phyloP scores from a whole-genome alignment of 495 filamentous ascomycete species.

The Tuber melanosporum region DNA sequence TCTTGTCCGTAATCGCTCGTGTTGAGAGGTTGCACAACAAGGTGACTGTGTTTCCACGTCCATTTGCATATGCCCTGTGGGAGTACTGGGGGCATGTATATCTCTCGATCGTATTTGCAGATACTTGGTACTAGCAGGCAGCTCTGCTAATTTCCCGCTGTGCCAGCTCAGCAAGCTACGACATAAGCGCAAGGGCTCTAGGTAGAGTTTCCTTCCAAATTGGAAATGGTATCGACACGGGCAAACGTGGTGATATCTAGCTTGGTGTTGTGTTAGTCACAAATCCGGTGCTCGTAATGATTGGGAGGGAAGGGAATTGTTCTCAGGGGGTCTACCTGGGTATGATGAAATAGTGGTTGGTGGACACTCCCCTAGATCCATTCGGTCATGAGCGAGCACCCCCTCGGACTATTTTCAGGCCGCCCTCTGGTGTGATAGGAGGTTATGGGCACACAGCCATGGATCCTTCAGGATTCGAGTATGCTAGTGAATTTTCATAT shows the following conservation, averaged over 20 bases:
- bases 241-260: neutral
- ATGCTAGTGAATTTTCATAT: neutral
- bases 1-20: neutral
- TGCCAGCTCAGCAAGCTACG: neutral
- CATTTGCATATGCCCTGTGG: neutral
- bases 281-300: neutral
- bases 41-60: slow-evolving; percentile 3
- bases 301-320: neutral
- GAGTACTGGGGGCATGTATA: neutral
- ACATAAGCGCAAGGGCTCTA: neutral
- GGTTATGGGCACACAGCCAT: neutral
- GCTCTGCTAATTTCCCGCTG: neutral
- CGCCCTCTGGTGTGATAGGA: neutral
- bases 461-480: neutral
- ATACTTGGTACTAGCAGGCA: neutral
- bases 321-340: neutral
- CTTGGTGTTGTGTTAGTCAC: neutral
- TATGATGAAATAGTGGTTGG: neutral
- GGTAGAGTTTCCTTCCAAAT: neutral
- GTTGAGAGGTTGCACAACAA: neutral
- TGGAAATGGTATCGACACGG: neutral
- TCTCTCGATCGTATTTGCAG: neutral
- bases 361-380: neutral
- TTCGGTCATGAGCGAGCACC: neutral
- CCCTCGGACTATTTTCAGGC: neutral